Evolutionary conservation across 2,329 filamentous ascomycete genomes (phyloP).

Genomic region (Rhynchosporium graminicola): DNA sequence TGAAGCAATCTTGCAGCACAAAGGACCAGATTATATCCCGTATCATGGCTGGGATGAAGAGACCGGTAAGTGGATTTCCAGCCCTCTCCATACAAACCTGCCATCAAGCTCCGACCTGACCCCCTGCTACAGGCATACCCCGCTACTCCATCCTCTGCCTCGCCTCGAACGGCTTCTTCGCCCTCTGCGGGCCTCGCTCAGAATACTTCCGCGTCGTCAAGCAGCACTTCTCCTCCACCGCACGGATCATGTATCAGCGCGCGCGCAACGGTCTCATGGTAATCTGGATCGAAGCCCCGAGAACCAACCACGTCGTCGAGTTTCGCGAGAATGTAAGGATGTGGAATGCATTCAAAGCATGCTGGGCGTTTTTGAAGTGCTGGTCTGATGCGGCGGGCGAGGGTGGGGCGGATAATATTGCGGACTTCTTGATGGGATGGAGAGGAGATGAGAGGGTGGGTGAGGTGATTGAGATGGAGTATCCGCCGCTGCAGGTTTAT

Average conservation of each 20-base stretch:
- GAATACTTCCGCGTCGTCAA: constrained; percentile 11
- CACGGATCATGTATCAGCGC: constrained; percentile 16
- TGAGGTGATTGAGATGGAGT: not conserved
- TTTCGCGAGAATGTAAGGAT: not conserved
- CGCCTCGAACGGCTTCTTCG: constrained; percentile 10
- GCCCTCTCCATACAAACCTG: not conserved
- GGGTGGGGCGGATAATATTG: constrained; percentile 2
- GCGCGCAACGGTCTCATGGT: constrained; percentile 4
- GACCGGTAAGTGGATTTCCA: not conserved
- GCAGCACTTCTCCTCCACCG: constrained; percentile 8
- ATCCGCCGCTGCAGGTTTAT: constrained; percentile 1
- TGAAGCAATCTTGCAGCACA: constrained; percentile 8
- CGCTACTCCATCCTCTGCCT: constrained; percentile 15
- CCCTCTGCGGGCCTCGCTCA: constrained; percentile 10
- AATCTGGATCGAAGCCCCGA: constrained; percentile 14
- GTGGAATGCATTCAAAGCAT: constrained; percentile 12
- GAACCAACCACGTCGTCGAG: not conserved
- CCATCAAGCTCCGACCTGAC: not conserved
- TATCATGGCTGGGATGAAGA: constrained; percentile 11
- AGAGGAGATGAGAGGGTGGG: not conserved
- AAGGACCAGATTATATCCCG: constrained; percentile 1
- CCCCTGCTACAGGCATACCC: not conserved
- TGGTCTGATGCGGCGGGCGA: constrained; percentile 12
- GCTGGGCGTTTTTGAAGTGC: constrained; percentile 18
- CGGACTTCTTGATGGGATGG: constrained; percentile 4